A percentile compares a stretch with the other conserved stretches of the same genome.
These are phyloP conservation scores for Amaranthus tricolor DNA, from an alignment of 179 eudicot species.

Conservation along the genomic window DNA sequence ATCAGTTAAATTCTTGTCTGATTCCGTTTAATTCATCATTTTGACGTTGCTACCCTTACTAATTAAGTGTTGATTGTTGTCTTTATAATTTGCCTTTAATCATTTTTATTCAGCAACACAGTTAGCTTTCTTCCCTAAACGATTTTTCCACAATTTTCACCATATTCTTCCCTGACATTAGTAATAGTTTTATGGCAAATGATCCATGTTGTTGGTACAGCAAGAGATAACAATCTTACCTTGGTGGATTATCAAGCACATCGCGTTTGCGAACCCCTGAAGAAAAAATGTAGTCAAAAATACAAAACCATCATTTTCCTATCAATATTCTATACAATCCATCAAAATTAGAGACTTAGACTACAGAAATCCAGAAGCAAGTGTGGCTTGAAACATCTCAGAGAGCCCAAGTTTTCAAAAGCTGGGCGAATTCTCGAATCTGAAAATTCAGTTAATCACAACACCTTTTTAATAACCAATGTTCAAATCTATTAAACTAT, in stretches of 20 bases:
- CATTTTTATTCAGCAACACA: too few relatives aligned
- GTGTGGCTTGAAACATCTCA: constrained; percentile 70
- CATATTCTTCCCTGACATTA: too few relatives aligned
- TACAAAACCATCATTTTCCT: constrained; percentile 6
- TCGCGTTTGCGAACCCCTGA: constrained; percentile 25
- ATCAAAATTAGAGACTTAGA: not conserved
- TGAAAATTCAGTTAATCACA: constrained; percentile 39
- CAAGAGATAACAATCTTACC: constrained; percentile 25
- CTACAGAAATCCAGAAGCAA: constrained; percentile 77
- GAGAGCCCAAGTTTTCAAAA: constrained; percentile 78
- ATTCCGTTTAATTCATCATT: too few relatives aligned
- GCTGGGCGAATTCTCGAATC: constrained; percentile 71
- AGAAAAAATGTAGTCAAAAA: constrained; percentile 10
- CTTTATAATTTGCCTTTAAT: too few relatives aligned
- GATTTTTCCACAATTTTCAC: too few relatives aligned
- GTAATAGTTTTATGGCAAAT: too few relatives aligned
- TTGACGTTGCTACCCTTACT: too few relatives aligned
- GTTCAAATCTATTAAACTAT: not conserved
- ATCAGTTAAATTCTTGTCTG: too few relatives aligned
- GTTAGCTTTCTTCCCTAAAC: too few relatives aligned
- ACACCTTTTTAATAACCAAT: constrained; percentile 2
- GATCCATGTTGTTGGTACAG: not conserved
- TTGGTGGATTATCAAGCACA: constrained; percentile 32
- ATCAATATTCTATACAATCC: too few relatives aligned
- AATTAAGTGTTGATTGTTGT: too few relatives aligned